Conservation (phyloP, 2,329 filamentous ascomycete genomes). For the Cryphonectria carpinicola region DNA sequence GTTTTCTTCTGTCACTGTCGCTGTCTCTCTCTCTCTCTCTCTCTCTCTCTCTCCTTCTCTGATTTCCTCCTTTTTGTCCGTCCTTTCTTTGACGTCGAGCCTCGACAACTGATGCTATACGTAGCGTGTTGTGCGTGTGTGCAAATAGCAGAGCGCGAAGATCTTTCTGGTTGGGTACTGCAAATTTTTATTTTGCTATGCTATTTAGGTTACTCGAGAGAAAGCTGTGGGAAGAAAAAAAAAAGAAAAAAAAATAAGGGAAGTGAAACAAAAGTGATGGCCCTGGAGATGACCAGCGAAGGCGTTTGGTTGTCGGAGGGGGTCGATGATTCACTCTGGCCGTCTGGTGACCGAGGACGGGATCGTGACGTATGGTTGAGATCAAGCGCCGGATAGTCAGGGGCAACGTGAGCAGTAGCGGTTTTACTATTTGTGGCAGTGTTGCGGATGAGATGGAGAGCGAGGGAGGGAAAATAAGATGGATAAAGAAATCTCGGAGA, state of each 20-base stretch:
- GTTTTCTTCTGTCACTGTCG: not conserved
- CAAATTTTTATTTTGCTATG: conserved; percentile 54
- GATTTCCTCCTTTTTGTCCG: not conserved
- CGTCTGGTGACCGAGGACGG: not conserved
- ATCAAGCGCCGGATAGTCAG: not conserved
- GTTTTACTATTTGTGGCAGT: not conserved
- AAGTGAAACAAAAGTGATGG: conserved; percentile 21
- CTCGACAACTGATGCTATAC: conserved; percentile 20
- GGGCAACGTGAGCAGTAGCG: not conserved
- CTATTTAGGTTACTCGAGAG: conserved; percentile 52
- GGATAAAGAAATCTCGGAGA: not conserved
- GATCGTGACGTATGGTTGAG: conserved; percentile 1
- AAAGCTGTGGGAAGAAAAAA: conserved; percentile 17
- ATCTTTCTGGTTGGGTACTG: conserved; percentile 21
- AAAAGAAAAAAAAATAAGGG: conserved; percentile 15
- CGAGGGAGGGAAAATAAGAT: not conserved
- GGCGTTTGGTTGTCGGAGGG: not conserved
- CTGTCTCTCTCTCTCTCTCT: not conserved
- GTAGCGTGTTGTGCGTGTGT: conserved; percentile 14
- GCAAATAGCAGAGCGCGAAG: conserved; percentile 17
- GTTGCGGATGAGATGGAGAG: not conserved
- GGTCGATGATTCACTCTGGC: not conserved
- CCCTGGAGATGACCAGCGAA: not conserved
- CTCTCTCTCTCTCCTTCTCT: no score
- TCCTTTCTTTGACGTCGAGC: not conserved